Base-by-base conservation (phyloP, 1,139 yeast genomes). In the Taphrina flavorubra region DNA sequence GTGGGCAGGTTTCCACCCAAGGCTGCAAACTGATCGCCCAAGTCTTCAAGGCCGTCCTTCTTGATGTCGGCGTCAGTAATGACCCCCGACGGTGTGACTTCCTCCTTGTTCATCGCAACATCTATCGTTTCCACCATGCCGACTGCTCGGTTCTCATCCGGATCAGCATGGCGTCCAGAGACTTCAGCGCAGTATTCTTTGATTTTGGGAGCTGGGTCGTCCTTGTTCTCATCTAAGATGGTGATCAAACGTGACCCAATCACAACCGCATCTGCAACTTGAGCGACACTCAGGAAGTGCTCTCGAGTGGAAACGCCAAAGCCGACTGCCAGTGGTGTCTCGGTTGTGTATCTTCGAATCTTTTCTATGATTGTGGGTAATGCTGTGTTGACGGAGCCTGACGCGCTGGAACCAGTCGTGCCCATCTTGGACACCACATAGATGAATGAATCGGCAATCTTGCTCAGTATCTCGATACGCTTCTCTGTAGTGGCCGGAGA, bases 361-460 rank as follows among this genome's bases (percentile, higher is more conserved):
- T 92, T 86, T 51, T 82, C 82, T 74, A 95, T 86, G 72, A 94
- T 83, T 56, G 82, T 86, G 42, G 87, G 86, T 70, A 92, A 84
- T 73, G 88, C 88, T 6, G 81, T 77, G 55, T 89, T 85, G 65
- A 94, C 87, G 51, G 85, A 79, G 16, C 85, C 83, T 31, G 87
- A 81, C 40, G 96, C 95, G 53, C 59, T 57, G 13, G 68, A 64
- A 77, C 99, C 99, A 47, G 99, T 94, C 68, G 97, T 88, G 73
- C 98, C 97, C 99, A 94, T 94, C 78, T 96, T 86, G 8, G 97
- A 91, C 25, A 94, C 98, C 59, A 94, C 98, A 75, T 94, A 94
- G 71, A 94, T 88, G 79, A 94, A 94, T 0, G 97, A 89, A 77
- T 92, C 97, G 31, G 99, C 97, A 74, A 94, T 90, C 71, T 85